Evolutionary conservation across 1,139 yeast species (phyloP).

Genomic region (Meyerozyma carpophila): DNA sequence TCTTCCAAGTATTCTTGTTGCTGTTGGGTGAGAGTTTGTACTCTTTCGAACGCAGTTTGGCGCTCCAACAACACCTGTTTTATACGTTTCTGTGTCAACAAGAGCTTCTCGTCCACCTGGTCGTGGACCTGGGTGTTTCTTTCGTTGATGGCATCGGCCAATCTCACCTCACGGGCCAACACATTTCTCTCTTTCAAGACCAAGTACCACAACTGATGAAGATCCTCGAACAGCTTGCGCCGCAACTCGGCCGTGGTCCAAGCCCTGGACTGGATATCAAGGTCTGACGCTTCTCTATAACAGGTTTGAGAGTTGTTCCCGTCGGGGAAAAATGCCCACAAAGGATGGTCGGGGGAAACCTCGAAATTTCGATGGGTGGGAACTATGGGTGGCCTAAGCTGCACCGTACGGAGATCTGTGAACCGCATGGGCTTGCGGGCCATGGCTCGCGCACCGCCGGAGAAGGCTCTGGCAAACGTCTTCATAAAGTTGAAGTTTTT

Average conservation of each 20-base stretch:
- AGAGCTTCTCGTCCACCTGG: constrained; percentile 31
- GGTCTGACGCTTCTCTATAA: constrained; percentile 53
- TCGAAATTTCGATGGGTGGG: constrained; percentile 71
- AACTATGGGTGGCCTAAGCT: constrained; percentile 77
- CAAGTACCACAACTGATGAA: constrained; percentile 87
- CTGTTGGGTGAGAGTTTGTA: constrained; percentile 43
- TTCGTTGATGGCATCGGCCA: constrained; percentile 26
- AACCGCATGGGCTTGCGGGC: constrained; percentile 23
- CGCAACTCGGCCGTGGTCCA: constrained; percentile 91
- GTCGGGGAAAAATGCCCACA: constrained; percentile 87
- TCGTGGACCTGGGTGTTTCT: constrained; percentile 21
- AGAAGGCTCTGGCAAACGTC: constrained; percentile 12
- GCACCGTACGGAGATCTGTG: constrained; percentile 22
- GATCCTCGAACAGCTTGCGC: constrained; percentile 84
- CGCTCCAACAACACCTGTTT: constrained; percentile 87
- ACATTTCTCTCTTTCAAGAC: constrained; percentile 79
- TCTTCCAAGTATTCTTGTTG: constrained; percentile 47
- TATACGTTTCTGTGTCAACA: constrained; percentile 50
- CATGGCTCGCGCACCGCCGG: not conserved
- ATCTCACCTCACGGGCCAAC: constrained; percentile 67
- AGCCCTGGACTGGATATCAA: constrained; percentile 59
- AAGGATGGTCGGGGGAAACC: constrained; percentile 82
- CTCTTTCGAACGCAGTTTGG: constrained; percentile 64
- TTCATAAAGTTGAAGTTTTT: constrained; percentile 7
- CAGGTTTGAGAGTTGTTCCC: constrained; percentile 42